phyloP scores from a whole-genome alignment of 805 yeast genomes.

The Tetrapisispora arboricola region DNA sequence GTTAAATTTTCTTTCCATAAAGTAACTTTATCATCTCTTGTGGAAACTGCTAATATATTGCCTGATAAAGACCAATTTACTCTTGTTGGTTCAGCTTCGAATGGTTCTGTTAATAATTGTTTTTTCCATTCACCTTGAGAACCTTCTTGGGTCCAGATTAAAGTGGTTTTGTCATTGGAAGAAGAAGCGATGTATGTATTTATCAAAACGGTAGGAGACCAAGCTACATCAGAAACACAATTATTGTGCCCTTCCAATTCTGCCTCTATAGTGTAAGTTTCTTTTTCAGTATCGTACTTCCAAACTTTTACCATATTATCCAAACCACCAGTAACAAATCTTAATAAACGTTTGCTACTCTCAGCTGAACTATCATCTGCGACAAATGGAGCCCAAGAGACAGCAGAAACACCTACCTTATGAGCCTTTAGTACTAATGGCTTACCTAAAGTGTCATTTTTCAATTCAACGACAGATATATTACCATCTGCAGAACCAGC shows the following conservation, averaged over 20 bases:
- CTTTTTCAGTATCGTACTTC: constrained; percentile 47
- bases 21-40: constrained; percentile 87
- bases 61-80: constrained; percentile 92
- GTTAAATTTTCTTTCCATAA: constrained; percentile 86
- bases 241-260: constrained; percentile 77
- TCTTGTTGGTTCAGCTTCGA: constrained; percentile 95
- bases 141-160: constrained; percentile 79
- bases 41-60: constrained; percentile 80
- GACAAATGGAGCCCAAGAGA: constrained; percentile 87
- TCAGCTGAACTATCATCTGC: constrained; percentile 41
- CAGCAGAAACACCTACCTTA: constrained; percentile 81
- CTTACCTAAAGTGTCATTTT: constrained; percentile 68
- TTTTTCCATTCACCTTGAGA: constrained; percentile 61
- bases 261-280: constrained; percentile 57
- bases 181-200: constrained; percentile 86
- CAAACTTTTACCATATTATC: constrained; percentile 85
- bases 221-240: constrained; percentile 93
- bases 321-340: constrained; percentile 84
- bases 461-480: constrained; percentile 76
- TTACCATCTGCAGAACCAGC: constrained; percentile 86
- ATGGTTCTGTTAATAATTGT: constrained; percentile 59
- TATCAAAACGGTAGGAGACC: constrained; percentile 83
- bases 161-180: constrained; percentile 83
- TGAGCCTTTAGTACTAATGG: constrained; percentile 53
- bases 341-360: constrained; percentile 37